phyloP scores from a whole-genome alignment of 148 eudicot genomes.

The Rhododendron griersonianum region DNA sequence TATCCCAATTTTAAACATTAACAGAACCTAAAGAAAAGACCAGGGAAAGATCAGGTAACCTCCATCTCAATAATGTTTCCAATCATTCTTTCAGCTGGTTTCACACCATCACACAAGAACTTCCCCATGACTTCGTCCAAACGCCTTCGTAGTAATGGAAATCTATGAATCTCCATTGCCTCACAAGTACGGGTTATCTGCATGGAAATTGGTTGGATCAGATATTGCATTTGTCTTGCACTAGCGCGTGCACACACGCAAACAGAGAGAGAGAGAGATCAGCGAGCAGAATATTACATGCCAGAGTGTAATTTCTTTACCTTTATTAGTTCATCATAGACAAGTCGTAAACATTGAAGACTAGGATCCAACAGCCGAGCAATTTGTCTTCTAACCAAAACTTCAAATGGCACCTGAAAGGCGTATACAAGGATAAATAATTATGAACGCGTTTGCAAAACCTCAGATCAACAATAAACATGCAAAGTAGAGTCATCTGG shows the following conservation, averaged over 20 bases:
- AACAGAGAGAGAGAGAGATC: neutral
- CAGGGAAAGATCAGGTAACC: conserved; percentile 3
- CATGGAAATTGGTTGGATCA: conserved; percentile 9
- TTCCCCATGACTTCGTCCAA: conserved; percentile 51
- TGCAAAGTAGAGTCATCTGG: neutral
- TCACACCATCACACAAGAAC: conserved; percentile 51
- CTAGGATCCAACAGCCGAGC: conserved; percentile 62
- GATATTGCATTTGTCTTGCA: neutral
- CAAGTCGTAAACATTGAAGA: conserved; percentile 55
- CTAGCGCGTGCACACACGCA: neutral
- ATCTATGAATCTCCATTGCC: conserved; percentile 42
- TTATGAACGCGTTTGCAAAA: neutral
- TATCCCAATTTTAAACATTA: neutral
- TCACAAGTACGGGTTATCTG: conserved; percentile 61
- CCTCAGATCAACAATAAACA: neutral
- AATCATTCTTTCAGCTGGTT: conserved; percentile 62
- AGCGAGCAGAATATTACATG: neutral
- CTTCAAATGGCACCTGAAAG: conserved; percentile 61
- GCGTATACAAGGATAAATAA: neutral
- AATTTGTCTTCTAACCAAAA: conserved; percentile 56
- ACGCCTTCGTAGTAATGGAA: conserved; percentile 50
- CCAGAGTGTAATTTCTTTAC: conserved; percentile 12
- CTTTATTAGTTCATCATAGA: conserved; percentile 58
- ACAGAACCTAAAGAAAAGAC: neutral
- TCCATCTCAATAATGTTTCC: conserved; percentile 44